Evolutionary conservation across 164 flowering plant species (phyloP).

Genomic region (Stephania japonica): DNA sequence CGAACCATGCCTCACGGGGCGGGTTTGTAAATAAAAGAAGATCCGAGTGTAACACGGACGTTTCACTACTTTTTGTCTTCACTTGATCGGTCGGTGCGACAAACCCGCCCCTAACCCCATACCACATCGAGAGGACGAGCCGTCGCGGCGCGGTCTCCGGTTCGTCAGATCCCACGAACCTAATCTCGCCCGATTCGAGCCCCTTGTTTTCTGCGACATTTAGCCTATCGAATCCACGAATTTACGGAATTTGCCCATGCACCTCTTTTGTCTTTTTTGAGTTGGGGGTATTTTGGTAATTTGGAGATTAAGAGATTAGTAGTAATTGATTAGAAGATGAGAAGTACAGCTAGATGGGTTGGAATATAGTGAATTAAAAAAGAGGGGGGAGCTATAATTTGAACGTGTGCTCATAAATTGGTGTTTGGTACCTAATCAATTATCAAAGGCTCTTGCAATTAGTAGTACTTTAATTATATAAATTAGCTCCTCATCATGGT

Average conservation of each 20-base stretch:
- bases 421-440: background rate
- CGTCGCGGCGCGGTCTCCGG: background rate
- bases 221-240: background rate
- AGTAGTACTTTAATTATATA: no score
- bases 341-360: slow-evolving; percentile 1
- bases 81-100: background rate
- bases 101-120: no score
- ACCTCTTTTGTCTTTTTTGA: background rate
- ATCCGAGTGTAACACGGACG: no score
- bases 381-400: background rate
- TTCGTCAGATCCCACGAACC: slow-evolving; percentile 2
- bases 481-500: background rate
- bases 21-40: no score
- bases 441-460: background rate
- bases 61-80: no score
- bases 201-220: background rate
- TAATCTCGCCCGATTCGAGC: background rate
- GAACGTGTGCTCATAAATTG: background rate
- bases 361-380: background rate
- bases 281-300: background rate
- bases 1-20: no score
- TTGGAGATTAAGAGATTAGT: background rate
- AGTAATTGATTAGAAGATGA: background rate
- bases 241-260: background rate
- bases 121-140: background rate